Percentiles rank a stretch among this genome's conserved stretches.
phyloP scores from a whole-genome alignment of 495 filamentous ascomycete genomes.

The Daldinia grandis region DNA sequence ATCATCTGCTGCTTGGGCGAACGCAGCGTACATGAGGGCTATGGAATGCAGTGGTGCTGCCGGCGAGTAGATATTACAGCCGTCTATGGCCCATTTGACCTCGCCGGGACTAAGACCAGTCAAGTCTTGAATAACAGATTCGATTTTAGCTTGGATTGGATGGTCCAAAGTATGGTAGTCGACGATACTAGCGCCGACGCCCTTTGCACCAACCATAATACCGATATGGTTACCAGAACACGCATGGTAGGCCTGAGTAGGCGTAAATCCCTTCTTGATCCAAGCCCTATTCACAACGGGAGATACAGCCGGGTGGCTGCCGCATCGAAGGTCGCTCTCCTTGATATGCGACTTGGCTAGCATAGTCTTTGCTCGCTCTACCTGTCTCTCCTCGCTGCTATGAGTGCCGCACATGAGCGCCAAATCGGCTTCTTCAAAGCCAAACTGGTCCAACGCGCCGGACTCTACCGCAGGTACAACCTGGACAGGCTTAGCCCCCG shows the following conservation, averaged over 20 bases:
- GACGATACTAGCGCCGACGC: slow-evolving; percentile 38
- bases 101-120: too few species aligned
- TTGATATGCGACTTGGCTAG: slow-evolving; percentile 39
- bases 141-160: too few species aligned
- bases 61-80: too few species aligned
- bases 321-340: slow-evolving; percentile 43
- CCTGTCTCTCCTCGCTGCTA: slow-evolving; percentile 53
- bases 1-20: too few species aligned
- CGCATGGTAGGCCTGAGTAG: slow-evolving; percentile 47
- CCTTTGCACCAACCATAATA: slow-evolving; percentile 51
- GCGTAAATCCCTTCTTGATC: slow-evolving; percentile 41
- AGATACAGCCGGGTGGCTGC: slow-evolving; percentile 16
- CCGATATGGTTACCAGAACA: slow-evolving; percentile 57
- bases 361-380: slow-evolving; percentile 47
- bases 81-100: too few species aligned
- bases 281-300: slow-evolving; percentile 37
- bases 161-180: slow-evolving; percentile 43
- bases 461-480: slow-evolving; percentile 33
- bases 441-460: slow-evolving; percentile 38
- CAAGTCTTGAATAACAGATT: too few species aligned
- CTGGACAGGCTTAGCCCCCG: slow-evolving; percentile 55
- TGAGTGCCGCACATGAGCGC: slow-evolving; percentile 58
- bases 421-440: slow-evolving; percentile 50
- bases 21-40: too few species aligned
- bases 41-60: too few species aligned